These are phyloP conservation scores for Actinomortierella wolfii DNA, from an alignment of 371 early-diverging fungal genomes.

Conservation along the genomic window DNA sequence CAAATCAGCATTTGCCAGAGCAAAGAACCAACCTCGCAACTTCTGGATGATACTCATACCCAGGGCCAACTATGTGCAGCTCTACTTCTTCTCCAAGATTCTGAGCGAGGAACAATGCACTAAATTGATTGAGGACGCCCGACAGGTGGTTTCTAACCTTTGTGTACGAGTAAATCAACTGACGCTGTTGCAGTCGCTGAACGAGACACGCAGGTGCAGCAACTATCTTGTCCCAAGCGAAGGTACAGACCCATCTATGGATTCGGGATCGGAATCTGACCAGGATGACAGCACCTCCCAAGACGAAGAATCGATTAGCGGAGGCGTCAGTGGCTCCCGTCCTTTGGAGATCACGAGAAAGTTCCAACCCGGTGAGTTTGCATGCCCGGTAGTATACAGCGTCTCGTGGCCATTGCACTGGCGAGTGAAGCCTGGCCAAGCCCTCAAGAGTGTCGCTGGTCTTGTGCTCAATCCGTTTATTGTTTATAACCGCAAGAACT, in stretches of 20 bases:
- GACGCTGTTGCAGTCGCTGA: constrained; percentile 65
- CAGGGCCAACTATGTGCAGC: constrained; percentile 56
- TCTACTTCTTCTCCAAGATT: constrained; percentile 75
- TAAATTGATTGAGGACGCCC: constrained; percentile 60
- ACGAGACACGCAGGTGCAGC: constrained; percentile 72
- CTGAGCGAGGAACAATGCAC: constrained; percentile 60
- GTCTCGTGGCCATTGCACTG: constrained; percentile 75
- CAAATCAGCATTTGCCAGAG: not conserved
- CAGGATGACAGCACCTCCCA: constrained; percentile 44
- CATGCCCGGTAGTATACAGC: constrained; percentile 68
- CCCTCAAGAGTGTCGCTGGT: constrained; percentile 61
- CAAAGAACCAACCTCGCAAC: constrained; percentile 12
- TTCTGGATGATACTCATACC: constrained; percentile 74
- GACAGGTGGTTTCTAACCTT: constrained; percentile 61
- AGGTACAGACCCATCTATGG: constrained; percentile 42
- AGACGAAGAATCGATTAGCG: constrained; percentile 54
- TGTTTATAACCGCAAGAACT: constrained; percentile 75
- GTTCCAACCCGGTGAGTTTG: constrained; percentile 71
- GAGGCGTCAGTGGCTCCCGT: constrained; percentile 22
- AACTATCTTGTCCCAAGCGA: constrained; percentile 69
- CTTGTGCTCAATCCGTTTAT: constrained; percentile 63
- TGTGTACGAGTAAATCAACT: constrained; percentile 73
- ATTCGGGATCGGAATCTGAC: constrained; percentile 43
- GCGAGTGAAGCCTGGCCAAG: constrained; percentile 72
- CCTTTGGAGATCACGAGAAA: constrained; percentile 33